Percentiles rank a stretch among this genome's conserved stretches.
These are phyloP conservation scores for Lasiodiplodia gonubiensis DNA, from an alignment of 2,329 filamentous ascomycete genomes.

Conservation along the genomic window DNA sequence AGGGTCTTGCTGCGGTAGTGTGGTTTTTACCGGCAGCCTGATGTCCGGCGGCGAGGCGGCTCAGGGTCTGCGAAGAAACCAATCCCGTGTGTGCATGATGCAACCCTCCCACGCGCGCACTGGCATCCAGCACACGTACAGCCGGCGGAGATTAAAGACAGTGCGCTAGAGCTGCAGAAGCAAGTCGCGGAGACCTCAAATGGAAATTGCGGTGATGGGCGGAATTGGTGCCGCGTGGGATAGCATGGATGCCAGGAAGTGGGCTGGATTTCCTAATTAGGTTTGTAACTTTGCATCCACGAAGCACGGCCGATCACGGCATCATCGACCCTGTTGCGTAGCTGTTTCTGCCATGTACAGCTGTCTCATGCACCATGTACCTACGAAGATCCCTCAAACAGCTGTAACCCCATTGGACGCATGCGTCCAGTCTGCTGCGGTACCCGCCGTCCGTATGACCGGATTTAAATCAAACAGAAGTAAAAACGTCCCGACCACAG, in stretches of 20 bases:
- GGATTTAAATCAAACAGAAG: slow-evolving; percentile 6
- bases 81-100: slow-evolving; percentile 8
- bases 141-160: background rate
- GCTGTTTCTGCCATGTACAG: background rate
- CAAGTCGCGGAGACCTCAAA: slow-evolving; percentile 2
- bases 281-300: background rate
- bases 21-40: slow-evolving; percentile 22
- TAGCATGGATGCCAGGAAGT: background rate
- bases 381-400: background rate
- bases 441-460: background rate
- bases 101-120: slow-evolving; percentile 16
- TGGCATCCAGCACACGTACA: background rate
- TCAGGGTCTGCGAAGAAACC: slow-evolving; percentile 7
- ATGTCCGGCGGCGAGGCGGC: slow-evolving; percentile 15
- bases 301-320: background rate
- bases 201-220: slow-evolving; percentile 20
- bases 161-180: background rate
- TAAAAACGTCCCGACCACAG: background rate
- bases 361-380: slow-evolving; percentile 1
- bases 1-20: background rate
- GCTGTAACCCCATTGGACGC: background rate
- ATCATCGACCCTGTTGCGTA: background rate
- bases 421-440: slow-evolving; percentile 2
- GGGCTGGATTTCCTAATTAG: slow-evolving; percentile 4
- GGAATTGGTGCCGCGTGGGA: slow-evolving; percentile 17